Percentiles rank a stretch among this genome's conserved stretches.
These are phyloP conservation scores for Pholiota adiposa DNA, from an alignment of 1,284 basidiomycete species.

Conservation along the genomic window DNA sequence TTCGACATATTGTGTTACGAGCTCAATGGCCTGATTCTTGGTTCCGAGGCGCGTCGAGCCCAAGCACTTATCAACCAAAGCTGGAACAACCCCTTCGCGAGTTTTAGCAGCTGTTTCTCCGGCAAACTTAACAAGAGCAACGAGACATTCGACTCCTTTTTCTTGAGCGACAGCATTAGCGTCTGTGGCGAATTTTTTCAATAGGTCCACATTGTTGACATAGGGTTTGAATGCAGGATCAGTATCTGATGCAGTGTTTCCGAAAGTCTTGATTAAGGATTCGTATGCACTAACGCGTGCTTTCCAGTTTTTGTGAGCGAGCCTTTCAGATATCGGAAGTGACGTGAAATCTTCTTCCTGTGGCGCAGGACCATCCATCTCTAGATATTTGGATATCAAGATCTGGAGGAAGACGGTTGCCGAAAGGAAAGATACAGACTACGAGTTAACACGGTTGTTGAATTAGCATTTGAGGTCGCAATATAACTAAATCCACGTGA, in stretches of 20 bases:
- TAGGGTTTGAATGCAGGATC: conserved; percentile 96
- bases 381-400: conserved; percentile 19
- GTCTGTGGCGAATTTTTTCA: conserved; percentile 90
- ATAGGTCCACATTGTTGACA: conserved; percentile 72
- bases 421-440: background rate
- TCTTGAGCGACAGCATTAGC: conserved; percentile 98
- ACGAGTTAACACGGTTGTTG: conserved; percentile 1
- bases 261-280: conserved; percentile 84
- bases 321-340: conserved; percentile 82
- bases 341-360: conserved; percentile 93
- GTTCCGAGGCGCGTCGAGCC: conserved; percentile 92
- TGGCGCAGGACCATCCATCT: conserved; percentile 89
- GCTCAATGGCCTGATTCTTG: conserved; percentile 87
- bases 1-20: conserved; percentile 90
- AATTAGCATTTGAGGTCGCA: conserved; percentile 1
- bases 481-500: conserved; percentile 18
- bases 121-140: conserved; percentile 87
- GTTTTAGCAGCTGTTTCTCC: conserved; percentile 87
- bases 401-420: conserved; percentile 10
- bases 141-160: conserved; percentile 90
- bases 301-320: conserved; percentile 98
- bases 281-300: conserved; percentile 95
- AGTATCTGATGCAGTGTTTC: conserved; percentile 86
- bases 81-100: conserved; percentile 82
- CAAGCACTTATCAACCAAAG: conserved; percentile 95